phyloP scores from a whole-genome alignment of 106 monocot species.

The Amphibolis antarctica region DNA sequence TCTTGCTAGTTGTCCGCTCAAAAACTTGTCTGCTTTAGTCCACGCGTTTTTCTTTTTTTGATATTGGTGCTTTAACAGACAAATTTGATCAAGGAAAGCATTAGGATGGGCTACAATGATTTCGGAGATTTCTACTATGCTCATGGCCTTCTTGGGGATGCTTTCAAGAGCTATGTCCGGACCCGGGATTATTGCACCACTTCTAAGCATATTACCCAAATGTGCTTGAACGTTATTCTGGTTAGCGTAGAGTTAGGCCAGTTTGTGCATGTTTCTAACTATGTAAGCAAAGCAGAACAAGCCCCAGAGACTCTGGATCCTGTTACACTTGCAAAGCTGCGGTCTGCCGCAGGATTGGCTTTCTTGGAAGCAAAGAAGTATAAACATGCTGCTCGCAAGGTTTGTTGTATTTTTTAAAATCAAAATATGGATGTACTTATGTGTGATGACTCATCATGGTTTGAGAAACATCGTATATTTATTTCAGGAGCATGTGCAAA shows the following conservation, averaged over 20 bases:
- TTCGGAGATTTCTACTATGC: conserved; percentile 86
- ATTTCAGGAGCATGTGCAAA: too few species aligned
- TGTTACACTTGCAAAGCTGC: conserved; percentile 54
- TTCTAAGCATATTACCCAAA: conserved; percentile 88
- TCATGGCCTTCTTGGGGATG: conserved; percentile 78
- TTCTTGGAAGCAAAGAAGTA: conserved; percentile 79
- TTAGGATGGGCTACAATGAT: conserved; percentile 97
- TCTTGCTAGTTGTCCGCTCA: too few species aligned
- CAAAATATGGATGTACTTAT: neutral
- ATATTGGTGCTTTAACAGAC: conserved; percentile 37
- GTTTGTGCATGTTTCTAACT: conserved; percentile 79
- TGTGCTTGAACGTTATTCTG: conserved; percentile 88
- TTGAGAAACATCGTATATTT: too few species aligned
- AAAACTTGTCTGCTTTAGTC: too few species aligned
- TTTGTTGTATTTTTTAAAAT: conserved; percentile 10
- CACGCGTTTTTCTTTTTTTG: neutral
- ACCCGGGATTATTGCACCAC: conserved; percentile 97
- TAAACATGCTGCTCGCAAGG: conserved; percentile 94
- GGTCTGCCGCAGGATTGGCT: conserved; percentile 81
- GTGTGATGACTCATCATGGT: too few species aligned
- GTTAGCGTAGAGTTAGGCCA: conserved; percentile 92
- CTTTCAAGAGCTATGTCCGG: conserved; percentile 81
- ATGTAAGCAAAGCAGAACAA: conserved; percentile 91
- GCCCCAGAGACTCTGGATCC: conserved; percentile 53
- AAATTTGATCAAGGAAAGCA: conserved; percentile 95